Evolutionary conservation across 805 yeast species (phyloP).

Genomic region (Wickerhamiella australiensis): DNA sequence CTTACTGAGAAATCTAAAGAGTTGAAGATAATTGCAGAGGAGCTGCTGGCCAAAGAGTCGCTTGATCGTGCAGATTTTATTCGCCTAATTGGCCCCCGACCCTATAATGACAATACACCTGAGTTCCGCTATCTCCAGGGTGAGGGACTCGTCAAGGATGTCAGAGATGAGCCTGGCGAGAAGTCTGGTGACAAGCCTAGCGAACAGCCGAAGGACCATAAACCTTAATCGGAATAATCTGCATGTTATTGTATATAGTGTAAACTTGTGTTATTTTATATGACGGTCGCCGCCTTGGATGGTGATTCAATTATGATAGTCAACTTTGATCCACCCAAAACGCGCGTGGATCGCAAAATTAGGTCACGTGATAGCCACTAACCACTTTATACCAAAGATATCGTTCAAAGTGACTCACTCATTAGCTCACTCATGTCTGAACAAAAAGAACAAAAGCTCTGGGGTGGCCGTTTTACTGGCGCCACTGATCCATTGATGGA

Average conservation of each 20-base stretch:
- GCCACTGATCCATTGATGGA: conserved; percentile 97
- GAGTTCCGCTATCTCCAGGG: conserved; percentile 25
- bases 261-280: neutral
- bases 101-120: conserved; percentile 40
- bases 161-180: neutral
- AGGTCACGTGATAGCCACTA: neutral
- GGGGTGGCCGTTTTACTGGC: conserved; percentile 98
- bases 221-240: neutral
- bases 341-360: neutral
- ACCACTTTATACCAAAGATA: neutral
- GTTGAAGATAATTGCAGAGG: conserved; percentile 78
- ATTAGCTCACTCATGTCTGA: conserved; percentile 1
- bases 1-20: conserved; percentile 59
- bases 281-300: neutral
- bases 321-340: neutral
- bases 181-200: neutral
- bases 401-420: neutral
- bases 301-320: neutral
- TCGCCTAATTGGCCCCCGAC: conserved; percentile 76
- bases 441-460: conserved; percentile 49
- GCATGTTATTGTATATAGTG: neutral
- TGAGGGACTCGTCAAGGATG: conserved; percentile 18
- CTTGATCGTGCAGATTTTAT: conserved; percentile 92
- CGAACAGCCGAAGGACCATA: neutral
- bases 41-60: conserved; percentile 74